phyloP scores from a whole-genome alignment of 768 basidiomycete genomes.

The Kwoniella sp. region DNA sequence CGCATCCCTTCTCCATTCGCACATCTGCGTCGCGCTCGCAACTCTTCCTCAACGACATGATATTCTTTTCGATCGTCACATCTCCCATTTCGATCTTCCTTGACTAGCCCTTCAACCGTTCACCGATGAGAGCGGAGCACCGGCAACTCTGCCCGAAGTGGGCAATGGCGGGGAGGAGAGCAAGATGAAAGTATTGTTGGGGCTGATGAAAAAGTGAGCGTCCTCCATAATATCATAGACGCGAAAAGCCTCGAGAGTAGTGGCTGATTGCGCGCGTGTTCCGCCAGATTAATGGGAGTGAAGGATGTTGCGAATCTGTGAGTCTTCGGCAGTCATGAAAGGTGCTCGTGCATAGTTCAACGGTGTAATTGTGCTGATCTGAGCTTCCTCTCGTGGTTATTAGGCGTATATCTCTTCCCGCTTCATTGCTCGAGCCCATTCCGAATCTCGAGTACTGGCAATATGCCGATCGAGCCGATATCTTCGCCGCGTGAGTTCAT shows the following conservation, averaged over 20 bases:
- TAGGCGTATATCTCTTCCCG: constrained; percentile 89
- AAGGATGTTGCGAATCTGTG: constrained; percentile 80
- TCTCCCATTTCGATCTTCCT: not conserved
- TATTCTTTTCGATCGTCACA: too few species aligned
- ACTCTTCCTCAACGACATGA: too few species aligned
- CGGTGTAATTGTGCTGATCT: not conserved
- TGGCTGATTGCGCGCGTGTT: not conserved
- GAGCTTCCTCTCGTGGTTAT: constrained; percentile 6
- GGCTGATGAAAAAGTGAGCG: constrained; percentile 79
- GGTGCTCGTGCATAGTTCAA: not conserved
- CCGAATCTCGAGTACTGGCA: constrained; percentile 98
- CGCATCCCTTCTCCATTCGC: not conserved
- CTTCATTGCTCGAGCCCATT: constrained; percentile 87
- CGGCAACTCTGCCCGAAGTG: constrained; percentile 50
- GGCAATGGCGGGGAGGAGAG: constrained; percentile 69
- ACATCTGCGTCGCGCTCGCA: too few species aligned
- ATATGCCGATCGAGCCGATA: constrained; percentile 85
- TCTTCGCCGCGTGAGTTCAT: constrained; percentile 89
- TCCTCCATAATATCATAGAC: too few species aligned
- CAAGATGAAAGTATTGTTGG: constrained; percentile 89
- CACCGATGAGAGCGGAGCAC: constrained; percentile 49
- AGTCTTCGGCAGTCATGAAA: not conserved
- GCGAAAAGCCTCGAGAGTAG: too few species aligned
- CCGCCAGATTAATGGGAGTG: constrained; percentile 65
- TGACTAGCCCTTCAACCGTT: constrained; percentile 32